Base-by-base conservation (phyloP, 2,329 filamentous ascomycete species). In the Pyricularia pennisetigena region DNA sequence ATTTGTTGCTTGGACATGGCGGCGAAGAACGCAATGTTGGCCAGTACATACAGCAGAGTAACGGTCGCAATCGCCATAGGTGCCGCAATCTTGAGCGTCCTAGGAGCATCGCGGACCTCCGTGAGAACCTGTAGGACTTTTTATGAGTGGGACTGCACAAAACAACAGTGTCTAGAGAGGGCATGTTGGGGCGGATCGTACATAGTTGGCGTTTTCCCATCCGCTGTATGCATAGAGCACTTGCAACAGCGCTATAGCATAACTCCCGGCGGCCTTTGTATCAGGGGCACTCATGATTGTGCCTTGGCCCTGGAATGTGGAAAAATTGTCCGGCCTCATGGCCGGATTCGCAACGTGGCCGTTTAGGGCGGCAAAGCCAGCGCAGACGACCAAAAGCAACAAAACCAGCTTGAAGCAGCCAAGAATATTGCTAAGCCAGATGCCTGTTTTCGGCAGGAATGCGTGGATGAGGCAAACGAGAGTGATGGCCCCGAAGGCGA, bases 151-250 rank as follows among this genome's bases (percentile, higher is more conserved):
- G 64, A n/a, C 35, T 14, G 20, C 10, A n/a, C 23, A 14, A n/a
- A 10, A n/a, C 4, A 29, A 4, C 8, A 14, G 3, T 20, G 35
- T 35, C 10, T 35, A 12, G 3, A 3, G 10, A 32, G 7, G 9
- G 63, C 29, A 16, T 16, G 9, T 29, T 23, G 23, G 29, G 29
- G 2, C 63, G 7, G 8, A 64, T 64, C 71, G 28, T 63, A 74
- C 74, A 69, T 79, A 79, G 26, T 78, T 79, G 28, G 78, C 77
- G 68, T 79, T 79, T 70, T 79, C 78, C 77, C 78, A 79, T 3
- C 78, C 78, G 57, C 75, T 75, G 67, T 78, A 79, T 7, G 77
- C 71, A 68, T 78, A 79, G 16, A 79, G 70, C 8, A 79, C 75
- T 63, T 77, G 75, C 64, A 76, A 73, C 30, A 76, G 71, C 7